A percentile compares a stretch with the other conserved stretches of the same genome.
Conservation (phyloP, 441 rosid species). For the Erodium moschatum region DNA sequence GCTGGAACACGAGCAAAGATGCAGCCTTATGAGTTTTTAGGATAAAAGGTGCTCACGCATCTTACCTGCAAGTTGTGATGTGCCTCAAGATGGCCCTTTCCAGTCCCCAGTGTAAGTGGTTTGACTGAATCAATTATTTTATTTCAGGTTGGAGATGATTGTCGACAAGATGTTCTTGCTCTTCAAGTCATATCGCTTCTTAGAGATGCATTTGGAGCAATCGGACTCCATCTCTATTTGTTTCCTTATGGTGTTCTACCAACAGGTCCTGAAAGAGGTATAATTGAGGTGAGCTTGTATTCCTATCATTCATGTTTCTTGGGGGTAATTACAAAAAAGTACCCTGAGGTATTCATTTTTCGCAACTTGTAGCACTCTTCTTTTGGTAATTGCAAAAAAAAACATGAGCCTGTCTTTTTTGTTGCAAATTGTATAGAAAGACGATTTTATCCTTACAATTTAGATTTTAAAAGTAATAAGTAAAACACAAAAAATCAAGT, state of each 20-base stretch:
- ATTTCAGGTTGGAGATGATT: slow-evolving; percentile 94
- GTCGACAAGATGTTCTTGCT: slow-evolving; percentile 98
- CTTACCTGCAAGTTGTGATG: too few relatives aligned
- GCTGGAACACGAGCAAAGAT: too few relatives aligned
- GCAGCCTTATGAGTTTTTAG: slow-evolving; percentile 1
- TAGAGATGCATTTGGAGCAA: slow-evolving; percentile 79
- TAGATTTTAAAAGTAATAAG: too few relatives aligned
- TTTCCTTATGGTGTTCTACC: slow-evolving; percentile 99
- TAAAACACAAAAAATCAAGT: too few relatives aligned
- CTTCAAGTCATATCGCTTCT: slow-evolving; percentile 96
- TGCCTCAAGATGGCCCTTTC: too few relatives aligned
- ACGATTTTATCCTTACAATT: too few relatives aligned
- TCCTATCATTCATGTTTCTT: neutral
- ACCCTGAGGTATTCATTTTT: too few relatives aligned
- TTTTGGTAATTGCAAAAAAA: too few relatives aligned
- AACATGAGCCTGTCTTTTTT: too few relatives aligned
- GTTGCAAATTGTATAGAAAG: too few relatives aligned
- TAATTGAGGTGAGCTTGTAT: slow-evolving; percentile 64
- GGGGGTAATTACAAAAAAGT: neutral
- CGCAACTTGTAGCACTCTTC: too few relatives aligned
- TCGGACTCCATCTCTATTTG: slow-evolving; percentile 74
- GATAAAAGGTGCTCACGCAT: too few relatives aligned
- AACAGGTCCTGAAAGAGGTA: slow-evolving; percentile 90
- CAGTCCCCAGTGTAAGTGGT: neutral
- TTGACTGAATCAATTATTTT: slow-evolving; percentile 12